These are phyloP conservation scores for Colletotrichum eremochloae DNA, from an alignment of 2,329 filamentous ascomycete species.

Conservation along the genomic window DNA sequence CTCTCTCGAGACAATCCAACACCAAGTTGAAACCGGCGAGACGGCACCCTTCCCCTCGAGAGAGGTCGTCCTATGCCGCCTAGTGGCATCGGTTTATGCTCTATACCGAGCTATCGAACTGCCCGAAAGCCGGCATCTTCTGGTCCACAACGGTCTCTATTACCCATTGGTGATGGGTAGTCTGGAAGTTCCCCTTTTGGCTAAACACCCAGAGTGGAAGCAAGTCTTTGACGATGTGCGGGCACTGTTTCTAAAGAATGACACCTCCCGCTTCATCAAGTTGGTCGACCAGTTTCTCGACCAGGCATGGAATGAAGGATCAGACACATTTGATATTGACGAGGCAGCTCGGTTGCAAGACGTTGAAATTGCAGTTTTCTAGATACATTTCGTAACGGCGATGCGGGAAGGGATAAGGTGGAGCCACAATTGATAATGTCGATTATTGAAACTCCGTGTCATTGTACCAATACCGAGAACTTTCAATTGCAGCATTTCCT, in stretches of 20 bases:
- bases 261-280: constrained; percentile 21
- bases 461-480: neutral
- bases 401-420: too few relatives aligned
- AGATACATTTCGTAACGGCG: neutral
- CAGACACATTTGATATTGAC: constrained; percentile 38
- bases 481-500: neutral
- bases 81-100: constrained; percentile 47
- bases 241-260: constrained; percentile 16
- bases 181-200: constrained; percentile 45
- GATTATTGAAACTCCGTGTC: neutral
- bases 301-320: constrained; percentile 33
- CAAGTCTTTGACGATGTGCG: constrained; percentile 28
- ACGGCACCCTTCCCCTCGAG: constrained; percentile 13
- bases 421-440: neutral
- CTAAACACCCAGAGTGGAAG: constrained; percentile 42
- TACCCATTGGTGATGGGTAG: constrained; percentile 47
- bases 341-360: constrained; percentile 31
- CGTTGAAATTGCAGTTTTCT: constrained; percentile 42
- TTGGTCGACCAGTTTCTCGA: constrained; percentile 28
- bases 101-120: constrained; percentile 39
- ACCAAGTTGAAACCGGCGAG: neutral
- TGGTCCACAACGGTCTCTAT: constrained; percentile 46
- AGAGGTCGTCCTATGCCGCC: constrained; percentile 45
- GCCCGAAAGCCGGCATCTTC: constrained; percentile 41
- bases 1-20: neutral